Conservation (phyloP, 1,284 basidiomycete genomes). For the Pascua sp. region DNA sequence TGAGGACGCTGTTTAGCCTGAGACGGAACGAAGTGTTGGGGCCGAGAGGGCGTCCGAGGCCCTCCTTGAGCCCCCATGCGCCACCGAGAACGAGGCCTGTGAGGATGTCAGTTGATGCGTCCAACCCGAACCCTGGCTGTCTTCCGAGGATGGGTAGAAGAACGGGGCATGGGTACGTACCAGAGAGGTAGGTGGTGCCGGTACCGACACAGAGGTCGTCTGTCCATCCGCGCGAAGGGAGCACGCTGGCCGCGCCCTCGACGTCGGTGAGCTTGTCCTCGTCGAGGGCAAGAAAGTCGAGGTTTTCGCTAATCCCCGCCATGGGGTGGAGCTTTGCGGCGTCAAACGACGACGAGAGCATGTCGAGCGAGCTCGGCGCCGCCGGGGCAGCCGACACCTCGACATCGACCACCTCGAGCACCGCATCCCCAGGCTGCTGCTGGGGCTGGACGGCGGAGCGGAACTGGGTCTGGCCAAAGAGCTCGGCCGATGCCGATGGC, state of each 20-base stretch:
- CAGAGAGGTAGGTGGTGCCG: conserved; percentile 95
- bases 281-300: conserved; percentile 88
- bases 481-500: conserved; percentile 35
- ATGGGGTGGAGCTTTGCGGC: conserved; percentile 85
- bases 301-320: conserved; percentile 71
- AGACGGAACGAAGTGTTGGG: conserved; percentile 64
- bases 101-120: conserved; percentile 58
- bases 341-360: conserved; percentile 79
- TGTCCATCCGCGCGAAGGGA: conserved; percentile 94
- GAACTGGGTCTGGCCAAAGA: conserved; percentile 43
- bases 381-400: conserved; percentile 6
- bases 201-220: conserved; percentile 99
- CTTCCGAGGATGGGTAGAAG: conserved; percentile 27
- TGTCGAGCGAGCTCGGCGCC: conserved; percentile 66
- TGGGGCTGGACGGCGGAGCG: conserved; percentile 24
- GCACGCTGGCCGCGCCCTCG: conserved; percentile 76
- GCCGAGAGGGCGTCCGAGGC: conserved; percentile 76
- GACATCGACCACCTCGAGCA: neutral
- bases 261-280: conserved; percentile 87
- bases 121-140: conserved; percentile 56
- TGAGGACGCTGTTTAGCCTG: conserved; percentile 94
- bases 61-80: conserved; percentile 93
- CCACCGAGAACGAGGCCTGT: conserved; percentile 90
- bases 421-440: conserved; percentile 7
- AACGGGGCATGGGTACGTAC: conserved; percentile 64